A percentile compares a stretch with the other conserved stretches of the same genome.
These are phyloP conservation scores for Saccharomycopsis schoenii DNA, from an alignment of 805 yeast genomes.

Conservation along the genomic window DNA sequence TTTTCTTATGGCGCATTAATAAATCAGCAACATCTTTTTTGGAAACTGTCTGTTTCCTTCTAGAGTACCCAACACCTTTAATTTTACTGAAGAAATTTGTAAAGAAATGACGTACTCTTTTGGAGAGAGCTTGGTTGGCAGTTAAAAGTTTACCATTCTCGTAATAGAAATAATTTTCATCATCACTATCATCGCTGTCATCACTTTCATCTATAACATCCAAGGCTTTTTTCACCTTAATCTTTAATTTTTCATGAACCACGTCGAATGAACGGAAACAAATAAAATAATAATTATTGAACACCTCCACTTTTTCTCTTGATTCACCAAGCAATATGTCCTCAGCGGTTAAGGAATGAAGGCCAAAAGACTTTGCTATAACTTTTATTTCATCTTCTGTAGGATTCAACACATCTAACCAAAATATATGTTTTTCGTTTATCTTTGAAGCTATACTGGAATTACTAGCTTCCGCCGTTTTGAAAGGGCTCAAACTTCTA, in stretches of 20 bases:
- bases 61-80: background rate
- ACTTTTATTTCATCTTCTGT: constrained; percentile 92
- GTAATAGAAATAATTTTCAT: background rate
- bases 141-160: background rate
- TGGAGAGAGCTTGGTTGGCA: background rate
- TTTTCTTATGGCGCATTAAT: background rate
- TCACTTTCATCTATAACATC: background rate
- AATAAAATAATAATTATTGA: constrained; percentile 83
- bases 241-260: constrained; percentile 25
- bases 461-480: constrained; percentile 1
- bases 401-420: constrained; percentile 92
- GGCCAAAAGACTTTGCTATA: constrained; percentile 86
- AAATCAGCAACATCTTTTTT: background rate
- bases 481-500: constrained; percentile 10
- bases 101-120: background rate
- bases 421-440: constrained; percentile 24
- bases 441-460: constrained; percentile 1
- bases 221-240: constrained; percentile 9
- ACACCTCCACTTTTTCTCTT: constrained; percentile 93
- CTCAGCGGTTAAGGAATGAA: constrained; percentile 96
- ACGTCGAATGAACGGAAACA: constrained; percentile 95
- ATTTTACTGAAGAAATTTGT: background rate
- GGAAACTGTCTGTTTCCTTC: background rate
- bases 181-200: background rate
- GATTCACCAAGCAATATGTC: constrained; percentile 95